Evolutionary conservation across 1,139 yeast species (phyloP).

Genomic region (Pichia sp.): DNA sequence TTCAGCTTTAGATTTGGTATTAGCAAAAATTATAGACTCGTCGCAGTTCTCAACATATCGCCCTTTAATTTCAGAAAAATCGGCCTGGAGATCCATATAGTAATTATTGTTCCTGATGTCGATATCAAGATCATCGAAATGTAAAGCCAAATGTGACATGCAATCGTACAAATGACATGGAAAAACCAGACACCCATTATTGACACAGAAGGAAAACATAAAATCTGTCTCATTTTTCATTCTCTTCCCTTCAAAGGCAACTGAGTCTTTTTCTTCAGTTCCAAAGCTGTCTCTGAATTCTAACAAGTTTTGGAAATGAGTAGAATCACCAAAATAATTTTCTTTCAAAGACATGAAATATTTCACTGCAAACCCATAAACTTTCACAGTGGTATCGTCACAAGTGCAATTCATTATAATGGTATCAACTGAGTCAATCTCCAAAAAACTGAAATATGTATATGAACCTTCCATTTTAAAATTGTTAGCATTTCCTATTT

Average conservation of each 20-base stretch:
- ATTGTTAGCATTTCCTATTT: slow-evolving; percentile 61
- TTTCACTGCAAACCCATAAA: slow-evolving; percentile 74
- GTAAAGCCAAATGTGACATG: slow-evolving; percentile 56
- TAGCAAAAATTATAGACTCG: slow-evolving; percentile 26
- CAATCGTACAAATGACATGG: slow-evolving; percentile 69
- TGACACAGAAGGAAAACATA: slow-evolving; percentile 62
- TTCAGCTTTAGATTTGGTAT: slow-evolving; percentile 16
- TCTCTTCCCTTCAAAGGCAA: slow-evolving; percentile 15
- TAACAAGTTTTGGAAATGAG: slow-evolving; percentile 80
- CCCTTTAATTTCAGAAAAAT: slow-evolving; percentile 46
- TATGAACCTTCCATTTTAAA: slow-evolving; percentile 65
- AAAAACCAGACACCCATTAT: slow-evolving; percentile 63
- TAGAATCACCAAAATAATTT: slow-evolving; percentile 83
- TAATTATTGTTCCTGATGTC: slow-evolving; percentile 86
- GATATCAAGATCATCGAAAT: slow-evolving; percentile 62
- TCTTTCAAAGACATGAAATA: slow-evolving; percentile 76
- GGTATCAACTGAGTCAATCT: slow-evolving; percentile 63
- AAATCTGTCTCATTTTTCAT: slow-evolving; percentile 72
- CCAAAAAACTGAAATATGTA: slow-evolving; percentile 54
- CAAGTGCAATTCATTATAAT: slow-evolving; percentile 64
- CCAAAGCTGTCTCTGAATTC: slow-evolving; percentile 46
- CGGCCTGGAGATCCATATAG: slow-evolving; percentile 79
- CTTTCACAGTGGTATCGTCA: slow-evolving; percentile 60
- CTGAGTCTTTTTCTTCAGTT: slow-evolving; percentile 2
- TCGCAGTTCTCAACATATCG: slow-evolving; percentile 33